These are phyloP conservation scores for Berkeleyomyces rouxiae DNA, from an alignment of 2,329 filamentous ascomycete genomes.

Conservation along the genomic window DNA sequence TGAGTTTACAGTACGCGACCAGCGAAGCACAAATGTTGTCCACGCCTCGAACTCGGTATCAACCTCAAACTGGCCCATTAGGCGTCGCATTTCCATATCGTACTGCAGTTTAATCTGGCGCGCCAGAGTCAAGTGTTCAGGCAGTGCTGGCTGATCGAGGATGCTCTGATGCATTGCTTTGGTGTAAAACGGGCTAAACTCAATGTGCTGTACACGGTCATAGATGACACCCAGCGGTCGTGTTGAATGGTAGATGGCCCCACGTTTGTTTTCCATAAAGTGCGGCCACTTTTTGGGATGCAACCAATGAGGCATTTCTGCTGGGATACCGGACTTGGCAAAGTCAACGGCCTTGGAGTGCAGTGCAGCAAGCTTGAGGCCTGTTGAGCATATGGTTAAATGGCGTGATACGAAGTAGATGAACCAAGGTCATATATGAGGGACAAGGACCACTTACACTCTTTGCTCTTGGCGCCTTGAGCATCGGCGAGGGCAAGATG, in stretches of 20 bases:
- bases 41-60: conserved; percentile 82
- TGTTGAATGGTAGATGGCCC: conserved; percentile 44
- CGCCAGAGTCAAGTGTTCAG: conserved; percentile 40
- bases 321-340: conserved; percentile 71
- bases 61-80: conserved; percentile 77
- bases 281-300: conserved; percentile 58
- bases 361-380: conserved; percentile 54
- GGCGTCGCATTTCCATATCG: conserved; percentile 55
- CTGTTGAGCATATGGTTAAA: conserved; percentile 21
- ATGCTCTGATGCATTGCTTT: conserved; percentile 62
- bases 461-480: conserved; percentile 47
- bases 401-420: background rate
- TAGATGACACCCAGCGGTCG: conserved; percentile 70
- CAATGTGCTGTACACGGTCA: conserved; percentile 49
- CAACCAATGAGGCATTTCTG: conserved; percentile 45
- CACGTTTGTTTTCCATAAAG: conserved; percentile 58
- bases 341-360: conserved; percentile 93
- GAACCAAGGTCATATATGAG: background rate
- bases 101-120: conserved; percentile 57
- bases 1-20: conserved; percentile 53
- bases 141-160: conserved; percentile 37
- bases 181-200: conserved; percentile 58
- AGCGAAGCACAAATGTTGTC: conserved; percentile 67
- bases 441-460: conserved; percentile 35
- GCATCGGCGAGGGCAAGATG: conserved; percentile 66